These are phyloP conservation scores for Clonostachys rosea DNA, from an alignment of 2,329 filamentous ascomycete genomes.

Conservation along the genomic window DNA sequence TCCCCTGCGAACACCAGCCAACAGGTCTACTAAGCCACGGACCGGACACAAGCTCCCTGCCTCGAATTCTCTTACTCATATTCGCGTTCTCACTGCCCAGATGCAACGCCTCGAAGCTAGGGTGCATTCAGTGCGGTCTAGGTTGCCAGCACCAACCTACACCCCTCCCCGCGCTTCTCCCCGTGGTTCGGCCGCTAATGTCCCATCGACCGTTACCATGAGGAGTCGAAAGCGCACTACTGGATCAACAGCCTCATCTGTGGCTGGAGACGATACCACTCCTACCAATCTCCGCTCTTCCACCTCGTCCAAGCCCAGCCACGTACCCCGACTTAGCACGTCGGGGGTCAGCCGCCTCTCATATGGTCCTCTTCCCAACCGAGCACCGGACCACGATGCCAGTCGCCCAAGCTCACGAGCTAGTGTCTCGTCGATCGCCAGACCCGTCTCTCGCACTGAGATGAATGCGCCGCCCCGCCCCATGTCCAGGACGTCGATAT, in stretches of 20 bases:
- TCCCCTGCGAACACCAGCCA: constrained; percentile 39
- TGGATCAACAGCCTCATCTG: constrained; percentile 48
- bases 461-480: constrained; percentile 53
- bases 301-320: constrained; percentile 29
- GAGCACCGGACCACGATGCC: constrained; percentile 38
- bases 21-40: constrained; percentile 52
- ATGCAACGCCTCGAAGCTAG: constrained; percentile 95
- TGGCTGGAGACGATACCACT: constrained; percentile 45
- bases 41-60: constrained; percentile 45
- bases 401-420: constrained; percentile 70
- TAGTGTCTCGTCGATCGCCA: constrained; percentile 51
- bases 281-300: constrained; percentile 33
- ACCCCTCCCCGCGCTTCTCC: constrained; percentile 83
- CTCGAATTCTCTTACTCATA: constrained; percentile 79
- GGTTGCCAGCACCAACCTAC: constrained; percentile 74
- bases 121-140: constrained; percentile 87
- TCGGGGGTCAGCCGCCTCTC: constrained; percentile 60
- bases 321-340: constrained; percentile 54
- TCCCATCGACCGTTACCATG: constrained; percentile 57
- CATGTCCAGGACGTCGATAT: constrained; percentile 59
- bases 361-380: constrained; percentile 52
- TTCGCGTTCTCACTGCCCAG: constrained; percentile 88
- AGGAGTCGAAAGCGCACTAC: constrained; percentile 66
- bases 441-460: constrained; percentile 49
- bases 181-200: constrained; percentile 36